Evolutionary conservation across 257 asterid species (phyloP).

Genomic region (Jacaranda copaia): DNA sequence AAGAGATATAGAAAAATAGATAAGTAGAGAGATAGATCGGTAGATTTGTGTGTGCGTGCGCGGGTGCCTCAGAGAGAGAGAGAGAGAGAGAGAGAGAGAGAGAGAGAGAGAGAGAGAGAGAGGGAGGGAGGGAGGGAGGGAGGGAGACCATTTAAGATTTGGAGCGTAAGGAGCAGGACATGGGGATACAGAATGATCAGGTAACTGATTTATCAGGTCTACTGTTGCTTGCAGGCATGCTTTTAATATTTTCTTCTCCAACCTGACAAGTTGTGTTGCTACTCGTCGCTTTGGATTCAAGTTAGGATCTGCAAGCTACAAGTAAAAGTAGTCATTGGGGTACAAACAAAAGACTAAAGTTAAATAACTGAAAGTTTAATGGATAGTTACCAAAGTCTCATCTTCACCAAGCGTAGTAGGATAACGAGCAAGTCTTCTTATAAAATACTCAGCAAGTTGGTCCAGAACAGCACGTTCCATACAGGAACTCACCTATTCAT

Average conservation of each 20-base stretch:
- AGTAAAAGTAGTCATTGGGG: slow-evolving; percentile 36
- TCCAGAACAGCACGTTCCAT: slow-evolving; percentile 94
- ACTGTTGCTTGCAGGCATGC: slow-evolving; percentile 79
- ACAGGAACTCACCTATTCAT: slow-evolving; percentile 83
- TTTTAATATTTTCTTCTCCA: slow-evolving; percentile 82
- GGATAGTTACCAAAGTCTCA: slow-evolving; percentile 71
- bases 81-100: slow-evolving; percentile 27
- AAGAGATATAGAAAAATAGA: not conserved
- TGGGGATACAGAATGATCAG: slow-evolving; percentile 84
- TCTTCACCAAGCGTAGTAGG: slow-evolving; percentile 87
- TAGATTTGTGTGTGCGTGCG: too few species aligned
- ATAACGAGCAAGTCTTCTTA: slow-evolving; percentile 72
- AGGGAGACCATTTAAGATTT: slow-evolving; percentile 63
- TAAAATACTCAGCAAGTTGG: slow-evolving; percentile 83
- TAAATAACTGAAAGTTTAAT: slow-evolving; percentile 20
- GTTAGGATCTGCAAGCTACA: slow-evolving; percentile 72
- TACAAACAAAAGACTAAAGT: not conserved
- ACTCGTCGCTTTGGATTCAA: slow-evolving; percentile 84
- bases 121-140: slow-evolving; percentile 28
- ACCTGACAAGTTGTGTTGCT: slow-evolving; percentile 87
- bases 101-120: slow-evolving; percentile 24
- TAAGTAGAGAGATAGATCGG: not conserved
- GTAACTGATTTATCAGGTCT: slow-evolving; percentile 81
- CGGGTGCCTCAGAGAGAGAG: slow-evolving; percentile 9
- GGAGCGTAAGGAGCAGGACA: slow-evolving; percentile 97